These are phyloP conservation scores for Lithohypha guttulata DNA, from an alignment of 2,329 filamentous ascomycete genomes.

Conservation along the genomic window DNA sequence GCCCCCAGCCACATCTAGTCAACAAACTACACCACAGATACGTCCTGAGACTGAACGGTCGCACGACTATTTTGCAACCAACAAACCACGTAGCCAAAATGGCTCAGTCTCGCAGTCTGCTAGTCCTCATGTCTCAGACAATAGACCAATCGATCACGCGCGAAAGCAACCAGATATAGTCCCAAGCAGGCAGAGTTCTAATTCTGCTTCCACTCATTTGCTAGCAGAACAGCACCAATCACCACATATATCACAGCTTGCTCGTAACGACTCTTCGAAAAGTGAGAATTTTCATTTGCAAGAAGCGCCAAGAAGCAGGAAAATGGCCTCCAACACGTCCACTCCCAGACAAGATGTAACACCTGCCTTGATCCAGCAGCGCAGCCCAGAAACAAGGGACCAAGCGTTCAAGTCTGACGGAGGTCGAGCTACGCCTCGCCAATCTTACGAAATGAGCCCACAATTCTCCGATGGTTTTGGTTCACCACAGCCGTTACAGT, in stretches of 20 bases:
- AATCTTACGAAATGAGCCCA: conserved; percentile 49
- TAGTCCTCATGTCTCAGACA: conserved; percentile 71
- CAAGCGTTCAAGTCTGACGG: conserved; percentile 21
- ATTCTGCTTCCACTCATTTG: conserved; percentile 14
- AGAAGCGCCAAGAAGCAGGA: conserved; percentile 60
- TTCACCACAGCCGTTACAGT: conserved; percentile 26
- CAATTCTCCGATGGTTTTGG: conserved; percentile 43
- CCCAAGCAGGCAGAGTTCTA: conserved; percentile 18
- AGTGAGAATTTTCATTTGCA: conserved; percentile 64
- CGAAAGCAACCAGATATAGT: conserved; percentile 33
- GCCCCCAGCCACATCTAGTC: conserved; percentile 38
- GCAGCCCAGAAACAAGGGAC: conserved; percentile 24
- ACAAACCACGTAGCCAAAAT: conserved; percentile 2
- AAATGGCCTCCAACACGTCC: conserved; percentile 32
- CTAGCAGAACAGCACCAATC: conserved; percentile 11
- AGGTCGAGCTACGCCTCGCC: conserved; percentile 34
- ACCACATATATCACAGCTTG: conserved; percentile 12
- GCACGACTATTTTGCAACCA: conserved; percentile 13
- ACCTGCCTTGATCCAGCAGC: conserved; percentile 12
- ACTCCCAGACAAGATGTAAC: conserved; percentile 14
- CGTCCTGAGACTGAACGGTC: conserved; percentile 23
- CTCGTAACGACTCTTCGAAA: conserved; percentile 12
- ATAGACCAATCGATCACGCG: conserved; percentile 47
- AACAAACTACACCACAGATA: conserved; percentile 27
- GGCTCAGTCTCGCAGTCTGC: conserved; percentile 10